phyloP scores from a whole-genome alignment of 2,329 filamentous ascomycete genomes.

The Hymenoscyphus scutula region DNA sequence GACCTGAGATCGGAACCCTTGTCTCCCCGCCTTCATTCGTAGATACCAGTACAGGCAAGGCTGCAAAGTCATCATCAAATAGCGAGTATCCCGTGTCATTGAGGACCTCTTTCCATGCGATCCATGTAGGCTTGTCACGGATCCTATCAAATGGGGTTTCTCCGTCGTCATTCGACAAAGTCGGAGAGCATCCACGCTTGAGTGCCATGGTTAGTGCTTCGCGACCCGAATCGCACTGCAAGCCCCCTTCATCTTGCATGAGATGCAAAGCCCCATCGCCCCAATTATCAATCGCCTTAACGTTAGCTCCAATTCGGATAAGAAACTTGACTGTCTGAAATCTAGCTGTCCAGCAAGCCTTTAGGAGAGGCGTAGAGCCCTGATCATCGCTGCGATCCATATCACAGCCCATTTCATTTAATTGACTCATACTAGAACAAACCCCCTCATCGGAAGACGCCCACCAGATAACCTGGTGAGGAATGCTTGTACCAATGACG shows the following conservation, averaged over 20 bases:
- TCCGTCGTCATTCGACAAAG: background rate
- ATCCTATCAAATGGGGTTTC: background rate
- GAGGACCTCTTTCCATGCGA: background rate
- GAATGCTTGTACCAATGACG: background rate
- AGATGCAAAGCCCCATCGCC: background rate
- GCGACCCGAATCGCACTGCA: background rate
- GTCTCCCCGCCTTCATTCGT: background rate
- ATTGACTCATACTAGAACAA: background rate
- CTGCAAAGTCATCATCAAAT: background rate
- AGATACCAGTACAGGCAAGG: background rate
- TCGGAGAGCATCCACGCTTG: background rate
- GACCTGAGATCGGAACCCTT: background rate
- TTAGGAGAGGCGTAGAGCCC: background rate
- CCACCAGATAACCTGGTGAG: background rate
- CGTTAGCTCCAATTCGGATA: background rate
- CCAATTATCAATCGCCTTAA: background rate
- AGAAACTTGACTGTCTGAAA: background rate
- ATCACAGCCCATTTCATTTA: background rate
- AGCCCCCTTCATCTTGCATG: background rate
- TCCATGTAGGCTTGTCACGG: background rate
- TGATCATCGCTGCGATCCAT: background rate
- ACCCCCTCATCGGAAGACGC: background rate
- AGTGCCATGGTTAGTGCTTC: background rate
- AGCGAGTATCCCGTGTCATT: background rate
- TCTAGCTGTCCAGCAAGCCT: background rate